Percentiles rank a stretch among this genome's conserved stretches.
phyloP scores from a whole-genome alignment of 495 filamentous ascomycete species.

The Tetracladium setigerum region DNA sequence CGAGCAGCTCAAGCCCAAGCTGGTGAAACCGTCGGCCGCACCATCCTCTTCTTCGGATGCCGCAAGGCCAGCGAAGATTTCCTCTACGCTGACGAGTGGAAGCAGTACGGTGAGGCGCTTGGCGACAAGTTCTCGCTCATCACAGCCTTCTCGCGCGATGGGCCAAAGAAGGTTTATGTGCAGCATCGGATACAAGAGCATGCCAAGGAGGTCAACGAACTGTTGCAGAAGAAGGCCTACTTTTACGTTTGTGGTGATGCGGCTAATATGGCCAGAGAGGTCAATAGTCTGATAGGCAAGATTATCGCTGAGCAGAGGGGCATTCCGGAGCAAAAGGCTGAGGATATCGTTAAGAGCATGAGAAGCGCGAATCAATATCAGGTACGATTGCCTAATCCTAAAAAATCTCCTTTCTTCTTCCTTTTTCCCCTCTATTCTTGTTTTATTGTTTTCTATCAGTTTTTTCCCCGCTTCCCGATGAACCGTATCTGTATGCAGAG shows the following conservation, averaged over 20 bases:
- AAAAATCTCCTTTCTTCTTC: background rate
- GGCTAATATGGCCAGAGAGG: slow-evolving; percentile 96
- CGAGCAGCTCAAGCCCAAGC: slow-evolving; percentile 70
- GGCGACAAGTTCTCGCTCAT: slow-evolving; percentile 83
- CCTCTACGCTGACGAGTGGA: slow-evolving; percentile 85
- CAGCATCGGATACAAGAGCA: slow-evolving; percentile 85
- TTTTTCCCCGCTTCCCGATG: too few species aligned
- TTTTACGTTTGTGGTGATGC: slow-evolving; percentile 99
- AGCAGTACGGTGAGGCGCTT: slow-evolving; percentile 75
- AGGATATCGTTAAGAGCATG: slow-evolving; percentile 96
- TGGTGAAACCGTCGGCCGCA: slow-evolving; percentile 82
- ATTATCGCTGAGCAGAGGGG: slow-evolving; percentile 80
- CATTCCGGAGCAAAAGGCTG: slow-evolving; percentile 73
- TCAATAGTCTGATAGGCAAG: slow-evolving; percentile 75
- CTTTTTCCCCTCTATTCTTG: background rate
- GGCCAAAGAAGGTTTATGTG: slow-evolving; percentile 85
- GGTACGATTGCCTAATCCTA: slow-evolving; percentile 32
- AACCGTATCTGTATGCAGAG: too few species aligned
- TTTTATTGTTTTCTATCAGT: background rate
- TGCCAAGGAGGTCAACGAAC: slow-evolving; percentile 76
- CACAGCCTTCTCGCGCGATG: slow-evolving; percentile 89
- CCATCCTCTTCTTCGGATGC: slow-evolving; percentile 92
- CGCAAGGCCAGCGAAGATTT: slow-evolving; percentile 80
- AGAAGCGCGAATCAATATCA: slow-evolving; percentile 91
- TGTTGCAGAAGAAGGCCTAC: slow-evolving; percentile 80